Conservation (phyloP, 768 basidiomycete genomes). For the Pseudohyphozyma bogoriensis region DNA sequence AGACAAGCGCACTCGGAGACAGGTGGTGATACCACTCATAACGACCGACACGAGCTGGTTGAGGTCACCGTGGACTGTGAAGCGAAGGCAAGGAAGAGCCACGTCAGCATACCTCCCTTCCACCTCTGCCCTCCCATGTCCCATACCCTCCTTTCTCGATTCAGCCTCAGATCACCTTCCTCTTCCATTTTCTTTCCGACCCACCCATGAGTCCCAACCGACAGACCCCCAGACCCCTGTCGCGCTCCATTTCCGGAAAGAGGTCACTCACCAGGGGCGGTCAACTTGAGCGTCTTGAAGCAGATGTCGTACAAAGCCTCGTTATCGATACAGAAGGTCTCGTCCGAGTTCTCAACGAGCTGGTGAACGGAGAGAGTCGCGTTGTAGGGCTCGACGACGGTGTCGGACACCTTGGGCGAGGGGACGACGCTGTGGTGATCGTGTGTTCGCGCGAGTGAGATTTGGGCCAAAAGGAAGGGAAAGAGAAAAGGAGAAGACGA, state of each 20-base stretch:
- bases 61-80: conserved; percentile 94
- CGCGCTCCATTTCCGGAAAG: no score
- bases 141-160: no score
- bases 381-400: conserved; percentile 99
- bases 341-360: conserved; percentile 98
- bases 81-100: no score
- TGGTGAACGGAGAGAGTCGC: conserved; percentile 97
- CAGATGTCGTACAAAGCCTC: conserved; percentile 84
- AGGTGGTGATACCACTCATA: conserved; percentile 98
- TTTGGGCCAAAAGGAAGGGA: not conserved
- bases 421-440: not conserved
- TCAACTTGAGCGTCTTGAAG: conserved; percentile 90
- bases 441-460: not conserved
- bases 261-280: no score
- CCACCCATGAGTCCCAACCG: no score
- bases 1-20: conserved; percentile 53
- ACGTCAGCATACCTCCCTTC: no score
- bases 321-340: conserved; percentile 99
- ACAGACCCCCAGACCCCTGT: conserved; percentile 4
- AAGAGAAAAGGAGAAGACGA: conserved; percentile 45
- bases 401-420: conserved; percentile 64
- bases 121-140: no score
- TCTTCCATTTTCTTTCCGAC: no score
- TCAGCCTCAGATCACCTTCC: conserved; percentile 74
- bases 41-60: conserved; percentile 96